phyloP scores from a whole-genome alignment of 2,329 filamentous ascomycete species.

The Talaromyces verruculosus region DNA sequence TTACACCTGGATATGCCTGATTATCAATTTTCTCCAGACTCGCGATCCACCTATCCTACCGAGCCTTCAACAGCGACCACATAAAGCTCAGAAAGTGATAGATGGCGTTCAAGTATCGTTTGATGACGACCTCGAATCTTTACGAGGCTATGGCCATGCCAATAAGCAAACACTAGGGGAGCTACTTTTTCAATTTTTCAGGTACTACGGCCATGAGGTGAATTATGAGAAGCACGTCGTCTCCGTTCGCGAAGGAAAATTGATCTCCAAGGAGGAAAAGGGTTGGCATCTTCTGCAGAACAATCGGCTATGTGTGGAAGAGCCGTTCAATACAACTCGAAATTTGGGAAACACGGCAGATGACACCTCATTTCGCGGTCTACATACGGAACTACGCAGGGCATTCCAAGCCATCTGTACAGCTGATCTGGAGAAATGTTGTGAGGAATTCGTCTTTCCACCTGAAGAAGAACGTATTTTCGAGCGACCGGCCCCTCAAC shows the following conservation, averaged over 20 bases:
- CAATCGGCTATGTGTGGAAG: constrained; percentile 89
- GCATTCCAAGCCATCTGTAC: constrained; percentile 81
- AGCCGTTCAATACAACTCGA: constrained; percentile 85
- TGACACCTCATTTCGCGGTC: constrained; percentile 86
- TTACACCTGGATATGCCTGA: constrained; percentile 99
- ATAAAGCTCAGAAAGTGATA: constrained; percentile 60
- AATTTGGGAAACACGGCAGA: constrained; percentile 97
- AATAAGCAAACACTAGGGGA: constrained; percentile 83
- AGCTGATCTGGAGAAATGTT: constrained; percentile 77
- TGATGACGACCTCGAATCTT: constrained; percentile 76
- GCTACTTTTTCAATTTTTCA: constrained; percentile 93
- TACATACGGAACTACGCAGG: constrained; percentile 84
- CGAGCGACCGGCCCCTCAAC: constrained; percentile 58
- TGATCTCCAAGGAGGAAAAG: constrained; percentile 80
- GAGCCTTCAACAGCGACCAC: constrained; percentile 72
- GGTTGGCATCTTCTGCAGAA: constrained; percentile 78
- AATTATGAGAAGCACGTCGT: constrained; percentile 82
- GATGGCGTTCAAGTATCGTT: constrained; percentile 74
- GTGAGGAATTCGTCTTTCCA: constrained; percentile 84
- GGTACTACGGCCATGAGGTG: constrained; percentile 89
- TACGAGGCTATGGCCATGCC: constrained; percentile 70
- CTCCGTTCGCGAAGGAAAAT: constrained; percentile 77
- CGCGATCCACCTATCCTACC: constrained; percentile 81
- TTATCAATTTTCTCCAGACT: constrained; percentile 92
- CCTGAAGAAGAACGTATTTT: constrained; percentile 68